These are phyloP conservation scores for Ashbya aceris DNA, from an alignment of 1,139 yeast species.

Conservation along the genomic window DNA sequence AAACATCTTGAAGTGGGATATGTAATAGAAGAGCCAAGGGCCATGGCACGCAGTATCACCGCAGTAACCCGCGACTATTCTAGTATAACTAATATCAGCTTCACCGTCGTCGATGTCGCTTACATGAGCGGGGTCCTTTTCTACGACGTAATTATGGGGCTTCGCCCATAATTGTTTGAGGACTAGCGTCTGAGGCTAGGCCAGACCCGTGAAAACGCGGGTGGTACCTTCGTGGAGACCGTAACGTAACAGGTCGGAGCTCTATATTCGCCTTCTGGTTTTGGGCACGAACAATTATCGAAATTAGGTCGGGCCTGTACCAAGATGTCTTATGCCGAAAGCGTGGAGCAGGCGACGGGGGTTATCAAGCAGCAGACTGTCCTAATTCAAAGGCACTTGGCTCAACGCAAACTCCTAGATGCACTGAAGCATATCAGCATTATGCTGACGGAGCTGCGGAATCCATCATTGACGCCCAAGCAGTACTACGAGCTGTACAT, in stretches of 20 bases:
- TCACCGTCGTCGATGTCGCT: no score
- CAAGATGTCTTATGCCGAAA: slow-evolving; percentile 24
- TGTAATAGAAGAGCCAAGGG: no score
- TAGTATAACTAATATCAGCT: no score
- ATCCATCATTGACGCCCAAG: slow-evolving; percentile 71
- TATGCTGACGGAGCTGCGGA: slow-evolving; percentile 72
- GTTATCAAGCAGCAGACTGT: slow-evolving; percentile 59
- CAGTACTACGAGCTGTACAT: slow-evolving; percentile 91
- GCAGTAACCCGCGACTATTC: no score
- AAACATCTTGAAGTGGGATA: no score
- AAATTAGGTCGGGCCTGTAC: neutral
- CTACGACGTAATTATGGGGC: no score
- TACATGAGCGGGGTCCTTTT: no score
- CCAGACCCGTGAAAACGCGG: neutral
- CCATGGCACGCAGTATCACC: no score
- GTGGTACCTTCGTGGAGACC: neutral
- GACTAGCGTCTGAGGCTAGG: neutral
- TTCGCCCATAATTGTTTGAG: slow-evolving; percentile 1
- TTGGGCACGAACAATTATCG: neutral
- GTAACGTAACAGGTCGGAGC: neutral
- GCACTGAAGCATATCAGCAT: slow-evolving; percentile 84
- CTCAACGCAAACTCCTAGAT: slow-evolving; percentile 62
- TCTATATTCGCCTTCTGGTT: neutral
- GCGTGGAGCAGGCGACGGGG: slow-evolving; percentile 22
- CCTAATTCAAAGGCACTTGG: slow-evolving; percentile 70